phyloP scores from a whole-genome alignment of 371 early-diverging fungal species.

The Batkoa obscura region DNA sequence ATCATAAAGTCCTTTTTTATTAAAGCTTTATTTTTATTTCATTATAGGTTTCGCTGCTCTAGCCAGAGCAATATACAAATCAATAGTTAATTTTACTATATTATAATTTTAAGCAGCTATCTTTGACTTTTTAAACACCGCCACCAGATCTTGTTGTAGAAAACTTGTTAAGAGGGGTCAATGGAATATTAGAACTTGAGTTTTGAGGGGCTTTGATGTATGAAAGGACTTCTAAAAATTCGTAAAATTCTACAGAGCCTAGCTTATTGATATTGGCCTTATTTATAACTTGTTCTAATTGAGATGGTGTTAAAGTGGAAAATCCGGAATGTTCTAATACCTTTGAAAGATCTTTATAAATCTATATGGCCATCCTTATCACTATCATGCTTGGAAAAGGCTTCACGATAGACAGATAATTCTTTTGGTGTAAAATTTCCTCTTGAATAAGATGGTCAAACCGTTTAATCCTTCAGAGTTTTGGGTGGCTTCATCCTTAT shows the following conservation, averaged over 20 bases:
- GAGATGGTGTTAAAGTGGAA: constrained; percentile 18
- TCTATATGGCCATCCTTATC: constrained; percentile 38
- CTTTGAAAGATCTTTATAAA: constrained; percentile 19
- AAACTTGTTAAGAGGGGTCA: constrained; percentile 25
- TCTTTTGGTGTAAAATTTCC: constrained; percentile 51
- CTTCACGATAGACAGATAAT: constrained; percentile 33
- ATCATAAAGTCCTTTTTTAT: too few species aligned
- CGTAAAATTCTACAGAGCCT: constrained; percentile 47
- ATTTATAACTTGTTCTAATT: constrained; percentile 16
- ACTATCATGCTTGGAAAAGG: constrained; percentile 34
- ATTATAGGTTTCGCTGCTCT: too few species aligned
- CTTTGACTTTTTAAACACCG: constrained; percentile 50
- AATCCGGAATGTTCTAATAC: constrained; percentile 14
- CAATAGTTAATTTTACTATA: too few species aligned
- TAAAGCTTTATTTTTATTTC: too few species aligned
- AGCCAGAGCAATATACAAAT: too few species aligned
- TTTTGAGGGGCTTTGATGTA: constrained; percentile 35
- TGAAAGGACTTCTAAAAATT: constrained; percentile 49
- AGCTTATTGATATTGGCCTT: neutral
- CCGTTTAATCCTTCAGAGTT: constrained; percentile 8
- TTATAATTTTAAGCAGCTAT: too few species aligned
- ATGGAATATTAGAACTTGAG: constrained; percentile 12
- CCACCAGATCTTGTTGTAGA: constrained; percentile 47
- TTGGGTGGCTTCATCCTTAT: constrained; percentile 15
- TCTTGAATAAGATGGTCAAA: too few species aligned